Base-by-base conservation (phyloP, 192 early-diverging fungal genomes). In the Mortierella antarctica region DNA sequence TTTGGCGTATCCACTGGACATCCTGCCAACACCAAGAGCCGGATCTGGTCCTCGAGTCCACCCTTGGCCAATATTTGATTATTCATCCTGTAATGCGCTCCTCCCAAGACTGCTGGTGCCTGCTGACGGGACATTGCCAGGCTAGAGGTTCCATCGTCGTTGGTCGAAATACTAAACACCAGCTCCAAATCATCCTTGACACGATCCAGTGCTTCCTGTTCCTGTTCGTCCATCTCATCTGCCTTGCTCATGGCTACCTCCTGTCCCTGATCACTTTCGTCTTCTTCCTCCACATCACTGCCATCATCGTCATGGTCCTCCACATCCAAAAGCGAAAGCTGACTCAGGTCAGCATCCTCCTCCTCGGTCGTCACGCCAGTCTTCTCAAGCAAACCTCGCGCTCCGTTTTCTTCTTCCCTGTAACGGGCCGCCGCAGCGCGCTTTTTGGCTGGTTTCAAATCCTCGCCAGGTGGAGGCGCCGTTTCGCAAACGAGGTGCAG, bases 401-500 rank as follows among this genome's bases (percentile, higher is more conserved):
- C 20, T 0, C 62, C 62, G 45, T 53, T 23, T 13, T 65, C 56
- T 45, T 70, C 74, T 40, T 65, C 55, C 31, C 44, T 55, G 50
- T 62, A 23, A 17, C 64, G 59, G 4, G 55, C 13, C 7, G 50
- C 21, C 13, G 59, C 23, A 31, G 31, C 31, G 31, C 31, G 1
- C 31, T 31, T 31, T 31, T 31, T 31, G 31, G 31, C 1, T 31
- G 31, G 31, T 3, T 31, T 62, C 23, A 65, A 23, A 8, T 71
- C 65, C 13, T 47, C 21, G 6, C 67, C 0, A 2, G 77, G 77
- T 6, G 69, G 77, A 4, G 65, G 65, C 0, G 77, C 77, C 4
- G 77, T 80, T 23, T 80, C 77, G 15, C 77, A 80, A 21, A 80
- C 44, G 15, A 80, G 49, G 59, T 80, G 77, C 53, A 80, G 49